Conservation (phyloP, 2,329 filamentous ascomycete species). For the Arachnomyces sp. region DNA sequence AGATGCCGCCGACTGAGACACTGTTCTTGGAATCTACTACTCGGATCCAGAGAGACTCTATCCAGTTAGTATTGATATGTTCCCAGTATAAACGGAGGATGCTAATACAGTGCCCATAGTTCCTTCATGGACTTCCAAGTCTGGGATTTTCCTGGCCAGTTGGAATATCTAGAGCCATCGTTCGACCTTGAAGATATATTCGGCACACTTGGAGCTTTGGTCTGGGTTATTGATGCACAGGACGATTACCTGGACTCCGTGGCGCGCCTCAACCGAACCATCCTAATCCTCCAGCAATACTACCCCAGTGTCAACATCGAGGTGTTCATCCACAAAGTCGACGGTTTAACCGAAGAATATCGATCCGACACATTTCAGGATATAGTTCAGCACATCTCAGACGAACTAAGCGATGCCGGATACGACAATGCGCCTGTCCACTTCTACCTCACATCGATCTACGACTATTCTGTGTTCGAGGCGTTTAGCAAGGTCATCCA, state of each 20-base stretch:
- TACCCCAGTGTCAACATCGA: slow-evolving; percentile 95
- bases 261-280: slow-evolving; percentile 74
- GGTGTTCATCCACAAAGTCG: slow-evolving; percentile 98
- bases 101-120: slow-evolving; percentile 38
- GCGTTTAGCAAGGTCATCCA: slow-evolving; percentile 98
- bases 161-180: slow-evolving; percentile 81
- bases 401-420: slow-evolving; percentile 86
- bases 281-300: slow-evolving; percentile 75
- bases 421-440: slow-evolving; percentile 90
- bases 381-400: slow-evolving; percentile 91
- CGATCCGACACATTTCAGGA: slow-evolving; percentile 93
- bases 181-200: slow-evolving; percentile 94
- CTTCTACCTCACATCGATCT: slow-evolving; percentile 95
- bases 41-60: slow-evolving; percentile 85
- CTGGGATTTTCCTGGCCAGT: slow-evolving; percentile 93
- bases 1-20: slow-evolving; percentile 90
- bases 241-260: slow-evolving; percentile 95
- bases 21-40: slow-evolving; percentile 93
- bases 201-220: slow-evolving; percentile 83
- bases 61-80: slow-evolving; percentile 59
- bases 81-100: slow-evolving; percentile 2
- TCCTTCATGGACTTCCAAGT: slow-evolving; percentile 99
- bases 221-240: slow-evolving; percentile 98
- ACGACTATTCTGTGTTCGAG: slow-evolving; percentile 97
- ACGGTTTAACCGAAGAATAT: slow-evolving; percentile 94